Percentiles rank a stretch among this genome's conserved stretches.
These are phyloP conservation scores for Myriosclerotinia scirpicola DNA, from an alignment of 2,329 filamentous ascomycete species.

Conservation along the genomic window DNA sequence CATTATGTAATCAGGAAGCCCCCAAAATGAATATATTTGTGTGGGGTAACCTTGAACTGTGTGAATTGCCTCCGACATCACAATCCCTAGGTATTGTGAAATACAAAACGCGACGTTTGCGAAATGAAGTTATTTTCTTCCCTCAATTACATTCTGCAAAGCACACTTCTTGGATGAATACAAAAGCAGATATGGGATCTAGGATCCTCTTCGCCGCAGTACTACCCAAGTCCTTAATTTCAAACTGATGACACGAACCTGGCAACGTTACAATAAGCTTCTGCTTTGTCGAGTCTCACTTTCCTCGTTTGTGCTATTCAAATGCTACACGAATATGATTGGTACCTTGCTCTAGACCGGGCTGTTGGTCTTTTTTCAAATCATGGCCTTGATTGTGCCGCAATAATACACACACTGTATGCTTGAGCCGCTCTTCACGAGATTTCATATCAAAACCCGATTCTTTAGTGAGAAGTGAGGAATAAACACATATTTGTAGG, in stretches of 20 bases:
- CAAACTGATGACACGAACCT: slow-evolving; percentile 2
- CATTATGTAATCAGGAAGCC: slow-evolving; percentile 7
- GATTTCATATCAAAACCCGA: background rate
- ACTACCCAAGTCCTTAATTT: slow-evolving; percentile 12
- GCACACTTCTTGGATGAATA: background rate
- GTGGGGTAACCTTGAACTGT: background rate
- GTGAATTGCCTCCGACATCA: background rate
- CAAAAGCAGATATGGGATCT: background rate
- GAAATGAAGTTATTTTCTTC: background rate
- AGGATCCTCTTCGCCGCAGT: background rate
- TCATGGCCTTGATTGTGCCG: background rate
- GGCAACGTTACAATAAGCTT: slow-evolving; percentile 19
- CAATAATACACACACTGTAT: background rate
- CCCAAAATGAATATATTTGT: background rate
- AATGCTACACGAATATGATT: background rate
- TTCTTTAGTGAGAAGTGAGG: background rate
- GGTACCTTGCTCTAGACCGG: slow-evolving; percentile 2
- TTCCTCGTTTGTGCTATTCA: background rate
- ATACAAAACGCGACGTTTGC: background rate
- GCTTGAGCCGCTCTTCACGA: background rate
- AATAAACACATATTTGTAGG: background rate
- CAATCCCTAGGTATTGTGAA: background rate
- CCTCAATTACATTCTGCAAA: background rate
- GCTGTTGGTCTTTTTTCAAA: background rate
- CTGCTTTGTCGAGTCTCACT: background rate